These are phyloP conservation scores for Skeletonema marinoi DNA, from an alignment of 108 stramenopile genomes.

Conservation along the genomic window DNA sequence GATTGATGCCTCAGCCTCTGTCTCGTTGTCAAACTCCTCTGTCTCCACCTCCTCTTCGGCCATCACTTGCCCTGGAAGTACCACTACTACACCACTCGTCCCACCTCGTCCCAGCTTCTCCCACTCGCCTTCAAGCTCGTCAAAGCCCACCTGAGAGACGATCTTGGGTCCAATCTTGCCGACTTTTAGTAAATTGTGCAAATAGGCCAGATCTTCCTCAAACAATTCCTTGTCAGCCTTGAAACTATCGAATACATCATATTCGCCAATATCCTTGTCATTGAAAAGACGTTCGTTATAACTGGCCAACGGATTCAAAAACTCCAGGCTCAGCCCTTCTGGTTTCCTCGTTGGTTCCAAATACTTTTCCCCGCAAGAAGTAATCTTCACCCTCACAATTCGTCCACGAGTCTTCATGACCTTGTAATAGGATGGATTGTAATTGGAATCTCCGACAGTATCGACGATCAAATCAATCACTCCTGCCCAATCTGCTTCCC, in stretches of 20 bases:
- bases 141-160: conserved; percentile 52
- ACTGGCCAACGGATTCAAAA: neutral
- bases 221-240: neutral
- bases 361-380: neutral
- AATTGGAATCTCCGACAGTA: neutral
- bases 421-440: neutral
- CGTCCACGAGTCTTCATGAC: neutral
- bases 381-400: neutral
- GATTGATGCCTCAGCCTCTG: no score
- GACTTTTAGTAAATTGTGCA: neutral
- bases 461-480: neutral
- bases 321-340: neutral
- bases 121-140: conserved; percentile 61
- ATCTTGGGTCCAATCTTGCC: conserved; percentile 61
- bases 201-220: neutral
- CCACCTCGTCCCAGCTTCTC: conserved; percentile 53
- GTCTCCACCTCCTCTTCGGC: no score
- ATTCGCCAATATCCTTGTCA: neutral
- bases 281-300: neutral
- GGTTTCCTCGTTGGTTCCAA: neutral
- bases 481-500: neutral
- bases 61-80: conserved; percentile 54
- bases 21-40: no score
- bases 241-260: neutral
- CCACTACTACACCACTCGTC: conserved; percentile 41